Percentiles rank a stretch among this genome's conserved stretches.
Evolutionary conservation across 805 yeast genomes (phyloP).

Genomic region (Clavispora carvajalis): DNA sequence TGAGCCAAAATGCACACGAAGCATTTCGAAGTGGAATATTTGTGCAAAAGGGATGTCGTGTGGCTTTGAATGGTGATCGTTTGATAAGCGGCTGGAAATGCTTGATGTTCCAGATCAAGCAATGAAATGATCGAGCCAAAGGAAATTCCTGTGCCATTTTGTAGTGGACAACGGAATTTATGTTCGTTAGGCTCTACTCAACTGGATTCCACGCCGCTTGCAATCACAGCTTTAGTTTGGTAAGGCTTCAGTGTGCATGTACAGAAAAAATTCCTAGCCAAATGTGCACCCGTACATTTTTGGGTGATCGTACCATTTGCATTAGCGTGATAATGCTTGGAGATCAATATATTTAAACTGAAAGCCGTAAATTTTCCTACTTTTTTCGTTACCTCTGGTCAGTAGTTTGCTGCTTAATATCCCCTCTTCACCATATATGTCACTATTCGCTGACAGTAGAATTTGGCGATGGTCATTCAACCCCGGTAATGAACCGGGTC

Average conservation of each 20-base stretch:
- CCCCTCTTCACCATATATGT: too few relatives aligned
- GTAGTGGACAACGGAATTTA: background rate
- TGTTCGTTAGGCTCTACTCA: background rate
- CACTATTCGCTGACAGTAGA: too few relatives aligned
- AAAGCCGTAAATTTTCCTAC: too few relatives aligned
- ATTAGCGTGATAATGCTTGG: too few relatives aligned
- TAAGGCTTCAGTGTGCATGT: background rate
- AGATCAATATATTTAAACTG: too few relatives aligned
- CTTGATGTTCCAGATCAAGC: conserved; percentile 12
- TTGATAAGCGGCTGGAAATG: conserved; percentile 8
- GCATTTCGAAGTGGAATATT: conserved; percentile 13
- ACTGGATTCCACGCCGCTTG: background rate
- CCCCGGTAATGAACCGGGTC: conserved; percentile 1
- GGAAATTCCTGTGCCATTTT: conserved; percentile 13
- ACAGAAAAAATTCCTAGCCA: background rate
- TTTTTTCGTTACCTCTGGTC: too few relatives aligned
- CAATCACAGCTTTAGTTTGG: background rate
- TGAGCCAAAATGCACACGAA: conserved; percentile 14
- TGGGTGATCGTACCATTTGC: background rate
- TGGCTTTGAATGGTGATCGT: conserved; percentile 12
- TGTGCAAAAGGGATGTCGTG: conserved; percentile 14
- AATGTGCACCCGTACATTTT: background rate
- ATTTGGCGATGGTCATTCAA: too few relatives aligned
- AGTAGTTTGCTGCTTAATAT: too few relatives aligned
- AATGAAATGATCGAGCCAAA: conserved; percentile 6